Evolutionary conservation across 1,284 basidiomycete species (phyloP).

Genomic region (Amylostereum chailletii): DNA sequence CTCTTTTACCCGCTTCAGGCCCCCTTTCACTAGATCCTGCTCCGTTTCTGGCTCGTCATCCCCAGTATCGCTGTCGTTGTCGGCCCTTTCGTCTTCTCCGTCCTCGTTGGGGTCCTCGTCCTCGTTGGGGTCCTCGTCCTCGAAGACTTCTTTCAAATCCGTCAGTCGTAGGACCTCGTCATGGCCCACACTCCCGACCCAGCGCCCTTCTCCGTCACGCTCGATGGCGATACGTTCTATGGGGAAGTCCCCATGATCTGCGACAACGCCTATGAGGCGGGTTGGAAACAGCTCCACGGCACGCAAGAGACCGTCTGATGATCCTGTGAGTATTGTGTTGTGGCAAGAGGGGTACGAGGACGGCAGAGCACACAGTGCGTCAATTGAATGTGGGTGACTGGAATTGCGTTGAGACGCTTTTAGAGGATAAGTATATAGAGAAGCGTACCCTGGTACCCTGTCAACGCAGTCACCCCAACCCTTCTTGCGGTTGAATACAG

Average conservation of each 20-base stretch:
- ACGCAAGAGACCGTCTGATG: conserved; percentile 86
- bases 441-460: conserved; percentile 73
- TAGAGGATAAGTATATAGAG: conserved; percentile 2
- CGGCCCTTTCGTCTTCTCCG: conserved; percentile 10
- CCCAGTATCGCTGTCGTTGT: not conserved
- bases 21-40: conserved; percentile 30
- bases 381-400: conserved; percentile 83
- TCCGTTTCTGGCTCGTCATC: not conserved
- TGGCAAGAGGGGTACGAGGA: conserved; percentile 53
- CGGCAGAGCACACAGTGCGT: conserved; percentile 72
- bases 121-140: conserved; percentile 44
- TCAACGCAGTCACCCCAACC: conserved; percentile 94
- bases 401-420: not conserved
- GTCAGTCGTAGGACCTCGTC: conserved; percentile 84
- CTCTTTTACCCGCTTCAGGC: conserved; percentile 30
- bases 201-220: conserved; percentile 48
- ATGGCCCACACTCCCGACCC: conserved; percentile 92
- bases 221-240: conserved; percentile 76
- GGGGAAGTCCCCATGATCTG: conserved; percentile 86
- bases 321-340: conserved; percentile 83
- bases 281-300: conserved; percentile 88
- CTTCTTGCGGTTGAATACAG: conserved; percentile 79
- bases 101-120: conserved; percentile 24
- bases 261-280: conserved; percentile 84
- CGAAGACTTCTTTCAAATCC: conserved; percentile 63